These are phyloP conservation scores for Elongisporangium anandrum DNA, from an alignment of 352 stramenopile genomes.

Conservation along the genomic window DNA sequence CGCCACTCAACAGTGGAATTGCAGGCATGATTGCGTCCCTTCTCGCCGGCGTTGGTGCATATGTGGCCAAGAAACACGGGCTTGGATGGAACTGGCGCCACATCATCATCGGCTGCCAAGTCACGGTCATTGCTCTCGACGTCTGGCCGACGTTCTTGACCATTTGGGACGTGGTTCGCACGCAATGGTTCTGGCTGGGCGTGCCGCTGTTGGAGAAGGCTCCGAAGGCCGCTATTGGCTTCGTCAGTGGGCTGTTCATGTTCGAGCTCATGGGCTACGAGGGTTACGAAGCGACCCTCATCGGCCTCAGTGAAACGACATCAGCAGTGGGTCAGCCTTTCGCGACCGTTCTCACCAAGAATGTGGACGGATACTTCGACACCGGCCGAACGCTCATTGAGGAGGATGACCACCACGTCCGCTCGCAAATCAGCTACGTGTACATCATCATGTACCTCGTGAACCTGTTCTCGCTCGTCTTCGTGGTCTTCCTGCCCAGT, in stretches of 20 bases:
- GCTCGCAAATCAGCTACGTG: slow-evolving; percentile 34
- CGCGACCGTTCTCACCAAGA: slow-evolving; percentile 46
- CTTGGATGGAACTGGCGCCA: slow-evolving; percentile 49
- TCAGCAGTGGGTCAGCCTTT: slow-evolving; percentile 35
- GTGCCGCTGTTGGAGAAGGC: slow-evolving; percentile 37
- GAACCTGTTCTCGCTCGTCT: slow-evolving; percentile 38
- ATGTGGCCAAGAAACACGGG: slow-evolving; percentile 29
- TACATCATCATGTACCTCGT: slow-evolving; percentile 46
- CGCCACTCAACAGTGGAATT: slow-evolving; percentile 49
- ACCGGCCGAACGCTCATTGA: slow-evolving; percentile 29
- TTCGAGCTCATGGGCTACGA: slow-evolving; percentile 32
- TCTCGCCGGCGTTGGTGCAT: slow-evolving; percentile 26
- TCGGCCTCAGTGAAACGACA: slow-evolving; percentile 30
- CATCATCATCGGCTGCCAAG: slow-evolving; percentile 28
- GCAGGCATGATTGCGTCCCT: slow-evolving; percentile 33
- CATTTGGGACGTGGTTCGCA: slow-evolving; percentile 52
- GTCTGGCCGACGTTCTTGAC: slow-evolving; percentile 37
- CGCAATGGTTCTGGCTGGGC: slow-evolving; percentile 57
- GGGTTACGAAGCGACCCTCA: slow-evolving; percentile 44
- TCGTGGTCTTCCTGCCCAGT: slow-evolving; percentile 30
- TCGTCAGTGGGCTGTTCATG: slow-evolving; percentile 34
- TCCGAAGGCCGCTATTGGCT: slow-evolving; percentile 22
- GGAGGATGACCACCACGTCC: slow-evolving; percentile 28
- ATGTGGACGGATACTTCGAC: slow-evolving; percentile 40
- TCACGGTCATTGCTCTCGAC: slow-evolving; percentile 40